These are phyloP conservation scores for Coemansia sp. DNA, from an alignment of 192 early-diverging fungal species.

Conservation along the genomic window DNA sequence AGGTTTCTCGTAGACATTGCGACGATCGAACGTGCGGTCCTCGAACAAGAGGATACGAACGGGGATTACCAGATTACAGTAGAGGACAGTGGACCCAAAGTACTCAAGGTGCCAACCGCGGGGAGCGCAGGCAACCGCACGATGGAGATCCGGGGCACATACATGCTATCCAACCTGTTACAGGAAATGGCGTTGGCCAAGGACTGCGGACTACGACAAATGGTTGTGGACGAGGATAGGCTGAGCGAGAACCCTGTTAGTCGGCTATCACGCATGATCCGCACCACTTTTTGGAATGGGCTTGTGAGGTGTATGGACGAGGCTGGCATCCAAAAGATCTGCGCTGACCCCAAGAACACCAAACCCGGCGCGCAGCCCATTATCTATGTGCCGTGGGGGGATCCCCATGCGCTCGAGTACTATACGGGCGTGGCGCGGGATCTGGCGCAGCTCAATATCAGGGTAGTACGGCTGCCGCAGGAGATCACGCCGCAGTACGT, in stretches of 20 bases:
- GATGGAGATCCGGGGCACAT: conserved; percentile 92
- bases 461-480: conserved; percentile 82
- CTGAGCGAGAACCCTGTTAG: conserved; percentile 96
- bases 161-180: conserved; percentile 92
- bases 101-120: conserved; percentile 82
- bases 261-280: conserved; percentile 87
- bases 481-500: conserved; percentile 91
- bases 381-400: conserved; percentile 91
- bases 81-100: conserved; percentile 89
- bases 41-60: conserved; percentile 96
- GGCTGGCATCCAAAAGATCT: conserved; percentile 86
- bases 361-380: conserved; percentile 75
- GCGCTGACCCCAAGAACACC: conserved; percentile 90
- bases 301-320: conserved; percentile 87
- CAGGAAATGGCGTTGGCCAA: conserved; percentile 94
- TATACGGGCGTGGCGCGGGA: conserved; percentile 70
- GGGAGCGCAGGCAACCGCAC: conserved; percentile 85
- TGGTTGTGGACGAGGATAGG: conserved; percentile 87
- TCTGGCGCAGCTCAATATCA: conserved; percentile 71
- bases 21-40: conserved; percentile 73
- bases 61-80: conserved; percentile 95
- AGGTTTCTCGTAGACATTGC: conserved; percentile 87
- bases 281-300: conserved; percentile 95
- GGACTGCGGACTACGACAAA: conserved; percentile 83
- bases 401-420: conserved; percentile 76